phyloP scores from a whole-genome alignment of 2,329 filamentous ascomycete species.

The Boeremia exigua region DNA sequence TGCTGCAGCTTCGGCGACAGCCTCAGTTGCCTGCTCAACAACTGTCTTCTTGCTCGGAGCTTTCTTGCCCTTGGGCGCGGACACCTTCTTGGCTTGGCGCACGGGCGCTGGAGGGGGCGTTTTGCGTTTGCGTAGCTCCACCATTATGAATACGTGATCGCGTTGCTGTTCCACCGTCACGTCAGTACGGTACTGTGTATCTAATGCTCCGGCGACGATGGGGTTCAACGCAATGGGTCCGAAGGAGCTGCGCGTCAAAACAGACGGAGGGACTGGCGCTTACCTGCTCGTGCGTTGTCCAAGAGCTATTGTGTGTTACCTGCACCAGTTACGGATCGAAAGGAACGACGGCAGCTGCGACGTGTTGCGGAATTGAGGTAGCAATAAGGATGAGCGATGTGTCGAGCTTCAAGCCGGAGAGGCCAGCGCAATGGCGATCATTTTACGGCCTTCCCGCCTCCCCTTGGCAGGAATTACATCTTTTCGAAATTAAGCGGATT shows the following conservation, averaged over 20 bases:
- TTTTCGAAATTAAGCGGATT: slow-evolving; percentile 47
- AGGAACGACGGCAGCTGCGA: slow-evolving; percentile 3
- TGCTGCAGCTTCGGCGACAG: slow-evolving; percentile 40
- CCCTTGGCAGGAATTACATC: slow-evolving; percentile 26
- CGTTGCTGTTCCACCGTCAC: slow-evolving; percentile 30
- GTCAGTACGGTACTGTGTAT: slow-evolving; percentile 31
- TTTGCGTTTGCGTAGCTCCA: slow-evolving; percentile 69
- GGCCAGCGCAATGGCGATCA: background rate
- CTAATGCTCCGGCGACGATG: slow-evolving; percentile 6
- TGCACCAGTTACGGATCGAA: background rate
- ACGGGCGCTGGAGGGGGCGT: slow-evolving; percentile 58
- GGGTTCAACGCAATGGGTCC: slow-evolving; percentile 7
- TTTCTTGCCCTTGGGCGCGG: slow-evolving; percentile 49
- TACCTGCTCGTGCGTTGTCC: slow-evolving; percentile 7
- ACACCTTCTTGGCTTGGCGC: slow-evolving; percentile 56
- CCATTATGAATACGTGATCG: slow-evolving; percentile 48
- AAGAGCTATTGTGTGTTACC: slow-evolving; percentile 7
- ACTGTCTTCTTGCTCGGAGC: slow-evolving; percentile 36
- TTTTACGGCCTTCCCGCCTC: slow-evolving; percentile 30
- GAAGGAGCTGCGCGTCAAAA: slow-evolving; percentile 8
- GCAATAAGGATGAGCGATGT: background rate
- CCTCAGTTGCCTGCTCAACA: slow-evolving; percentile 42
- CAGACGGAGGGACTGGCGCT: slow-evolving; percentile 11
- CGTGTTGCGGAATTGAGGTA: slow-evolving; percentile 5
- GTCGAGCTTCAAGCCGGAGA: slow-evolving; percentile 3